phyloP scores from a whole-genome alignment of 352 stramenopile genomes.

The Pythium phragmiticola region DNA sequence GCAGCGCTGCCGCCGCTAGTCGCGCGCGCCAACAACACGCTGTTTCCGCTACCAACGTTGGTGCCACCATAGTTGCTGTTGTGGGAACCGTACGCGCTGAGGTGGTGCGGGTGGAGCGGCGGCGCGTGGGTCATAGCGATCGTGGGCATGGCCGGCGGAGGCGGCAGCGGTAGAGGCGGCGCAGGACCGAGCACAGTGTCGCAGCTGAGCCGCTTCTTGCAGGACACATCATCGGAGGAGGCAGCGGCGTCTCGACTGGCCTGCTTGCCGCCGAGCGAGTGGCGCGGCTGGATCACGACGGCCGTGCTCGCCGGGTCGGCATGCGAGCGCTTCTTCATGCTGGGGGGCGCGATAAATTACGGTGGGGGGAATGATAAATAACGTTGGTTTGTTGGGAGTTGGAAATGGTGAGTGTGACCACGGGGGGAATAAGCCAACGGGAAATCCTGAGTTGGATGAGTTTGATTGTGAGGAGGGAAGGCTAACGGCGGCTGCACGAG shows the following conservation, averaged over 20 bases:
- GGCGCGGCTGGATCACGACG: constrained; percentile 30
- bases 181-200: constrained; percentile 4
- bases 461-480: neutral
- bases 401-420: neutral
- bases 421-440: neutral
- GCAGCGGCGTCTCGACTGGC: neutral
- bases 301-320: constrained; percentile 22
- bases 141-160: neutral
- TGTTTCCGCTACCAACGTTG: neutral
- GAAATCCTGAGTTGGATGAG: neutral
- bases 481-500: neutral
- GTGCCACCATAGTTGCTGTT: constrained; percentile 3
- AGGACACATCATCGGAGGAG: constrained; percentile 9
- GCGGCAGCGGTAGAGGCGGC: constrained; percentile 5
- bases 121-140: constrained; percentile 14
- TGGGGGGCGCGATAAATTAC: neutral
- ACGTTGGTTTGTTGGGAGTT: neutral
- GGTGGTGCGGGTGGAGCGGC: constrained; percentile 27
- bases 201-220: constrained; percentile 23
- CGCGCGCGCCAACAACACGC: constrained; percentile 21
- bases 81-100: constrained; percentile 20
- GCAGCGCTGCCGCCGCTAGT: constrained; percentile 12
- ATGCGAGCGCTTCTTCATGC: constrained; percentile 27
- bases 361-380: constrained; percentile 5
- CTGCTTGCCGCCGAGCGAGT: constrained; percentile 28